Percentiles rank a stretch among this genome's conserved stretches.
Conservation (phyloP, 345 rosid species). For the Salix purpurea region DNA sequence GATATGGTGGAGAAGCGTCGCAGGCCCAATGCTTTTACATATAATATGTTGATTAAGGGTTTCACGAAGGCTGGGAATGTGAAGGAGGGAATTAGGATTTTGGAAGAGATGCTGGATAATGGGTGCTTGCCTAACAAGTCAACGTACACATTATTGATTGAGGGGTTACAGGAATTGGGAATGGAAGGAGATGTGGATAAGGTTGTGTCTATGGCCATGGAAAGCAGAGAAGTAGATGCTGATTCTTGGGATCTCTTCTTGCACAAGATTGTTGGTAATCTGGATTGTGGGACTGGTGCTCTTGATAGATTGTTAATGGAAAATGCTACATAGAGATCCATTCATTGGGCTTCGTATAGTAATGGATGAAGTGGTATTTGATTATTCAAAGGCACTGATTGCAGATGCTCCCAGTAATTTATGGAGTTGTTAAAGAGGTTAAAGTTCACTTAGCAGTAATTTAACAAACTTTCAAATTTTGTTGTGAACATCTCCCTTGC, state of each 20-base stretch:
- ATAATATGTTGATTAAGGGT: conserved; percentile 65
- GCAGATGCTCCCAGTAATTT: background rate
- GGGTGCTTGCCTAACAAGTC: too few relatives aligned
- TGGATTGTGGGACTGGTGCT: conserved; percentile 32
- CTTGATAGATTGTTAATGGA: conserved; percentile 38
- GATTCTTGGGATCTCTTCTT: conserved; percentile 62
- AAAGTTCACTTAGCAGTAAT: background rate
- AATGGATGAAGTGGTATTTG: background rate
- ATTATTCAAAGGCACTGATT: background rate
- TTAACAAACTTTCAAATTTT: background rate
- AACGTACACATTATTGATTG: too few relatives aligned
- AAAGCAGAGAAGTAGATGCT: conserved; percentile 41
- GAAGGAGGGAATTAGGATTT: too few relatives aligned
- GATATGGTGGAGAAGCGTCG: conserved; percentile 78
- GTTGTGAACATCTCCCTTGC: background rate
- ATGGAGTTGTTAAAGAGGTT: background rate
- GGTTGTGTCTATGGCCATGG: conserved; percentile 44
- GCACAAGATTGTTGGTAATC: conserved; percentile 29
- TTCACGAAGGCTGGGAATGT: too few relatives aligned
- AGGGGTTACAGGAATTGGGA: conserved; percentile 37
- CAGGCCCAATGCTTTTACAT: conserved; percentile 68
- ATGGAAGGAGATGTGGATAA: conserved; percentile 48
- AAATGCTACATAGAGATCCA: conserved; percentile 9
- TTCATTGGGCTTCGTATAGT: background rate
- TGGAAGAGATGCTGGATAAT: too few relatives aligned